Evolutionary conservation across 352 stramenopile genomes (phyloP), one percentile per base, ranked within the genome.

Genomic region (Globisporangium cystogenes): DNA sequence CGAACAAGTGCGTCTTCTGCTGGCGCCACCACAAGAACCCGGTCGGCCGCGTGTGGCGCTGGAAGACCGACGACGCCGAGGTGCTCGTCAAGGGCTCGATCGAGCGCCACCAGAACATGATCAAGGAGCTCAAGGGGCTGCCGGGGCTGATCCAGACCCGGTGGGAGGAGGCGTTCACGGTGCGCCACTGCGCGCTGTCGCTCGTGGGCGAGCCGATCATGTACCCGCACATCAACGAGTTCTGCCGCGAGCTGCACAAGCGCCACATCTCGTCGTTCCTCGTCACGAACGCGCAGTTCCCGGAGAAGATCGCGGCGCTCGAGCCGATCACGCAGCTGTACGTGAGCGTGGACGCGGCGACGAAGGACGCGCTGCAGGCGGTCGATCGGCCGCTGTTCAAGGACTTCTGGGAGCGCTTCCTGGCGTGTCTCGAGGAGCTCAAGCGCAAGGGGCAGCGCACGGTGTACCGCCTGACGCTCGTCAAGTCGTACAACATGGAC

Each of bases 1-100:
- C 96, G 23, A 99, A 99, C 75, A 99, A 99, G 74, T 99, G 97
- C 53, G 85, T 96, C 8, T 99, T 99, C 71, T 98, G 97, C 74
- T 99, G 97, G 97, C 82, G 97, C 63, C 97, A 99, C 75, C 96
- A 99, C 76, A 99, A 98, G 72, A 99, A 99, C 75, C 97, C 97
- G 0, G 96, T 99, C 18, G 96, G 96, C 11, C 93, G 90, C 53
- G 92, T 98, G 58, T 99, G 97, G 97, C 81, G 91, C 47, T 99
- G 97, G 97, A 99, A 99, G 78, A 97, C 85, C 15, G 97, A 99
- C 65, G 88, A 98, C 54, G 88, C 97, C n/a, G 72, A 90, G 31
- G 86, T 87, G 53, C 97, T 99, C 33, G 95, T 99, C 2, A 82
- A 97, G 52, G 77, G 96, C 44, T 95, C 95, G 14, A 91, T 98